A percentile compares a stretch with the other conserved stretches of the same genome.
Conservation (phyloP, 306 rosid species). For the Malus orientalis region DNA sequence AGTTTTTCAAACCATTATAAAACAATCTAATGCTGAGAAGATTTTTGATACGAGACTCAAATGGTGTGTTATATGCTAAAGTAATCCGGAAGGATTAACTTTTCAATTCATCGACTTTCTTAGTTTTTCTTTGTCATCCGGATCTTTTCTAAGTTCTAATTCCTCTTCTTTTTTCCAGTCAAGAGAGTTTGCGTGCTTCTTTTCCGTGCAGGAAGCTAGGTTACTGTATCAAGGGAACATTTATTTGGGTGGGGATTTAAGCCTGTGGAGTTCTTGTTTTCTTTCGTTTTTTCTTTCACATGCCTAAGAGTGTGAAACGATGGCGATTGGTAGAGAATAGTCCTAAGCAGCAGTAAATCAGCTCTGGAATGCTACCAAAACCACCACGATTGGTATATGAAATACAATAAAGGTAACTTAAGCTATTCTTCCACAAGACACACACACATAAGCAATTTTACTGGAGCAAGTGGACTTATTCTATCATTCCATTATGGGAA, state of each 20-base stretch:
- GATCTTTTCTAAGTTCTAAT: too few species aligned
- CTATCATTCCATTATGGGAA: slow-evolving; percentile 3
- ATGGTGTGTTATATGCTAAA: background rate
- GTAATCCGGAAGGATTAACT: too few species aligned
- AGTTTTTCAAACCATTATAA: background rate
- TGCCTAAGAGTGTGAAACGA: background rate
- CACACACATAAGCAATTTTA: background rate
- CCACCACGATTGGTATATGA: background rate
- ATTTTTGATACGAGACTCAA: background rate
- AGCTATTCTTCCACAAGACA: background rate
- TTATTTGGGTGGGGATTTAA: background rate
- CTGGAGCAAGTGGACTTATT: slow-evolving; percentile 12
- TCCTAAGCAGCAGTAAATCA: background rate
- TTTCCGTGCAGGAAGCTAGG: background rate
- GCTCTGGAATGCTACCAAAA: background rate
- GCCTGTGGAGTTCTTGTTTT: background rate
- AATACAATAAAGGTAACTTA: background rate
- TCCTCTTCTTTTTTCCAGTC: too few species aligned
- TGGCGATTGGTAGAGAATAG: background rate
- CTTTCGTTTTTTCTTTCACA: background rate
- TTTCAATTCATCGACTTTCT: too few species aligned
- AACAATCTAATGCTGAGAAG: background rate
- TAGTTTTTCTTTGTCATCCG: too few species aligned
- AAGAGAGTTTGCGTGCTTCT: background rate
- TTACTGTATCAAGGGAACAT: background rate